phyloP scores from a whole-genome alignment of 768 basidiomycete genomes.

The Pisolithus albus region DNA sequence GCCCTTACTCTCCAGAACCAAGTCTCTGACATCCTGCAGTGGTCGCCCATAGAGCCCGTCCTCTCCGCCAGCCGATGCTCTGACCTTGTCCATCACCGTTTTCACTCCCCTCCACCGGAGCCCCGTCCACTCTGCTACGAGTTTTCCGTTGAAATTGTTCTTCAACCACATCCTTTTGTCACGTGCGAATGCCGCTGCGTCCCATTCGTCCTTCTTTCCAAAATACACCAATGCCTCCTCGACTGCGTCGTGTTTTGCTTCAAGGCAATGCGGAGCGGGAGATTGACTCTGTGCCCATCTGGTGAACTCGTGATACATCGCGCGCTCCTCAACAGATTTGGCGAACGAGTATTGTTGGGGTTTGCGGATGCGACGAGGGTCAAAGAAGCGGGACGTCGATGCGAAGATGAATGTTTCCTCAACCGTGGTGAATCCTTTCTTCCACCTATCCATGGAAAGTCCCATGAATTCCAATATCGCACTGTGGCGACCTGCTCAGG shows the following conservation, averaged over 20 bases:
- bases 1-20: slow-evolving; percentile 32
- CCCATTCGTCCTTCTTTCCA: slow-evolving; percentile 43
- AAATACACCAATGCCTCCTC: slow-evolving; percentile 48
- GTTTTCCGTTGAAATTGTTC: slow-evolving; percentile 41
- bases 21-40: slow-evolving; percentile 34
- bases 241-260: slow-evolving; percentile 16
- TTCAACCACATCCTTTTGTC: slow-evolving; percentile 31
- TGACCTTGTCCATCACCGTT: slow-evolving; percentile 45
- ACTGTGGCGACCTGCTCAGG: slow-evolving; percentile 44
- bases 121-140: slow-evolving; percentile 50
- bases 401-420: slow-evolving; percentile 55
- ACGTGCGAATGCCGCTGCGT: slow-evolving; percentile 28
- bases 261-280: slow-evolving; percentile 8
- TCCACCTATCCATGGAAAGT: slow-evolving; percentile 46
- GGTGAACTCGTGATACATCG: slow-evolving; percentile 56
- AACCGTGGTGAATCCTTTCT: slow-evolving; percentile 48
- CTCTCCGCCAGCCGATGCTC: slow-evolving; percentile 39
- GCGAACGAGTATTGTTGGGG: slow-evolving; percentile 30
- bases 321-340: slow-evolving; percentile 40
- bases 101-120: slow-evolving; percentile 44
- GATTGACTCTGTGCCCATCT: slow-evolving; percentile 35
- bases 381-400: slow-evolving; percentile 46
- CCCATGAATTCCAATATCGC: slow-evolving; percentile 52
- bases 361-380: slow-evolving; percentile 32
- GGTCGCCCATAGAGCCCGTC: slow-evolving; percentile 37